A percentile compares a stretch with the other conserved stretches of the same genome.
phyloP scores from a whole-genome alignment of 164 flowering plant genomes.

The Magnolia changhungtana region DNA sequence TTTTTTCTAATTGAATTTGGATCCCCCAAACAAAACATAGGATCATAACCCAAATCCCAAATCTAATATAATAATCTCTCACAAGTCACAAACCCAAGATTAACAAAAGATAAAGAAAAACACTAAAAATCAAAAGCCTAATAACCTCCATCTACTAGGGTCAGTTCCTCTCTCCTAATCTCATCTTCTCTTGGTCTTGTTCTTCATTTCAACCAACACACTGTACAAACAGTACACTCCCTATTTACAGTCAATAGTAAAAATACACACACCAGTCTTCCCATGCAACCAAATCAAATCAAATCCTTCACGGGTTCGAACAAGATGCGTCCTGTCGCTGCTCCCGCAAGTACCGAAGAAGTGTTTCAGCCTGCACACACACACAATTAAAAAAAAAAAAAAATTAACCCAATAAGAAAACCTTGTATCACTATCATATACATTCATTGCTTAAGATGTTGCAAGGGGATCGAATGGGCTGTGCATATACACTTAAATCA shows the following conservation, averaged over 20 bases:
- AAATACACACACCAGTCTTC: conserved; percentile 1
- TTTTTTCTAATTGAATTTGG: conserved; percentile 17
- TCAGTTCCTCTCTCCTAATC: conserved; percentile 5
- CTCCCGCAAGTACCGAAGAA: conserved; percentile 75
- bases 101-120: conserved; percentile 6
- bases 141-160: conserved; percentile 7
- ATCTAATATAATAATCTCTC: conserved; percentile 10
- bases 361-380: conserved; percentile 77
- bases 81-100: conserved; percentile 16
- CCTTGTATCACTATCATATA: not conserved
- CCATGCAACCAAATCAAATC: not conserved
- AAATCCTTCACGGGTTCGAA: conserved; percentile 36
- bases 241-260: conserved; percentile 18
- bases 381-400: conserved; percentile 2
- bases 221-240: conserved; percentile 23
- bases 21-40: conserved; percentile 26
- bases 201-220: conserved; percentile 5
- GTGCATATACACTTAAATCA: no score
- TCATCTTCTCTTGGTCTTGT: not conserved
- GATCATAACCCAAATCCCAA: conserved; percentile 28
- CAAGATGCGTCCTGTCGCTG: conserved; percentile 58
- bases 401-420: not conserved
- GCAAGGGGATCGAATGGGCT: no score
- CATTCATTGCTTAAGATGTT: not conserved
- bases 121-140: conserved; percentile 10